phyloP scores from a whole-genome alignment of 2,329 filamentous ascomycete genomes.

The Cercospora brassicicola region DNA sequence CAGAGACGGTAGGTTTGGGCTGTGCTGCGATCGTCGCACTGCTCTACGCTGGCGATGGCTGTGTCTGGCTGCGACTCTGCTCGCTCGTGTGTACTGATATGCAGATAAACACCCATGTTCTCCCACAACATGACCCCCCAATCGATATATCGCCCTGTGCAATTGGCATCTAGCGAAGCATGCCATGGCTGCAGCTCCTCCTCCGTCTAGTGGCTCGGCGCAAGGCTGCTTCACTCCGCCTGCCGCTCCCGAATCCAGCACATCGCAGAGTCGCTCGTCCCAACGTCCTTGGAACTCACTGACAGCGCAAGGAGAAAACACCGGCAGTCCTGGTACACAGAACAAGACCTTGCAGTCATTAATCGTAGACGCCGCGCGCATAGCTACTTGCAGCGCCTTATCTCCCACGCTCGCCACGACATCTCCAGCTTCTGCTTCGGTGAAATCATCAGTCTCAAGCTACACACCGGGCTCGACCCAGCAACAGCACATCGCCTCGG shows the following conservation, averaged over 20 bases:
- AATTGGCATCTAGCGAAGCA: slow-evolving; percentile 4
- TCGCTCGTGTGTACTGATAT: not conserved
- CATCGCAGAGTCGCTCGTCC: not conserved
- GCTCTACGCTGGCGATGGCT: not conserved
- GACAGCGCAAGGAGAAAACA: not conserved
- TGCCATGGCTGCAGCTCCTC: slow-evolving; percentile 2
- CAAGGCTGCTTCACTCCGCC: not conserved
- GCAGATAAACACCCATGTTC: not conserved
- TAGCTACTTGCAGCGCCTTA: not conserved
- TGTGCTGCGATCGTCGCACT: not conserved
- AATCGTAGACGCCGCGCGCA: not conserved
- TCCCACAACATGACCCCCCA: not conserved
- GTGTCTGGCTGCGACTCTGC: not conserved
- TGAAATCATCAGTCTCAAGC: not conserved
- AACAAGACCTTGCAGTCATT: not conserved
- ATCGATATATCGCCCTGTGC: not conserved
- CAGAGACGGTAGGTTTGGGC: not conserved
- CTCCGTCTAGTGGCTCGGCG: slow-evolving; percentile 4
- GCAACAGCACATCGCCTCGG: not conserved
- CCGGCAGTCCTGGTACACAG: not conserved
- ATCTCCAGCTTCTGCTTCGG: not conserved
- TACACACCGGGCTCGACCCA: not conserved
- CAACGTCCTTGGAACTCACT: not conserved
- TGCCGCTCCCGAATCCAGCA: not conserved
- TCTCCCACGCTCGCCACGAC: not conserved